Conservation (phyloP, 345 rosid genomes). For the Cardamine chenopodiifolia region DNA sequence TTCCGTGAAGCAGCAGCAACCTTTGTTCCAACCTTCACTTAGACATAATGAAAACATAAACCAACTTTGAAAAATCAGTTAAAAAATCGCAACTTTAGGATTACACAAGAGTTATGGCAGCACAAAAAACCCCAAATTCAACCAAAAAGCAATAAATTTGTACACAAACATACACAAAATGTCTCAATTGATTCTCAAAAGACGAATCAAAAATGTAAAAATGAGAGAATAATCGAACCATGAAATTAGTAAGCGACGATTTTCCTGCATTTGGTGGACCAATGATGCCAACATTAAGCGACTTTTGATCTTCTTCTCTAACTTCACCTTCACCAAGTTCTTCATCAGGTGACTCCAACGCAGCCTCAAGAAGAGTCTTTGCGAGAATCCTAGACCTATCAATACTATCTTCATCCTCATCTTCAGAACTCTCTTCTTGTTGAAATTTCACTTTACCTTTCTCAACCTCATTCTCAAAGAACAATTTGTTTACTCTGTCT, state of each 20-base stretch:
- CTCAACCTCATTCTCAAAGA: conserved; percentile 55
- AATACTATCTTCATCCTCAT: conserved; percentile 54
- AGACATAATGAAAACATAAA: conserved; percentile 11
- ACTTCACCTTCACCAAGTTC: conserved; percentile 63
- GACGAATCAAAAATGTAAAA: background rate
- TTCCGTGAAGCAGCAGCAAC: conserved; percentile 96
- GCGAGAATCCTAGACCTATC: conserved; percentile 64
- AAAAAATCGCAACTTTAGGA: background rate
- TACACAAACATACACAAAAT: background rate
- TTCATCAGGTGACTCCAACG: conserved; percentile 60
- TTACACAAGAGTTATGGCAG: background rate
- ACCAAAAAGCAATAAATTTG: background rate
- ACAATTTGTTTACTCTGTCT: conserved; percentile 52
- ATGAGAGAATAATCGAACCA: conserved; percentile 52
- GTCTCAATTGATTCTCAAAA: conserved; percentile 13
- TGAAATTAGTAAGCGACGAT: conserved; percentile 77
- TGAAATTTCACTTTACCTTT: conserved; percentile 33
- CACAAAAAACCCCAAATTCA: background rate
- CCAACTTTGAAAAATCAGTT: background rate
- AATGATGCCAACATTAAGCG: conserved; percentile 83
- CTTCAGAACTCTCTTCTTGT: conserved; percentile 48
- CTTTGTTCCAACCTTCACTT: conserved; percentile 77
- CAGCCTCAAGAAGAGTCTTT: conserved; percentile 73
- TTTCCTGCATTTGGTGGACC: conserved; percentile 98
- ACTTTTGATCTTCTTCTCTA: conserved; percentile 92